Evolutionary conservation across 106 monocot genomes (phyloP), one percentile per base, ranked within the genome.

Genomic region (Cymbidium sinense): DNA sequence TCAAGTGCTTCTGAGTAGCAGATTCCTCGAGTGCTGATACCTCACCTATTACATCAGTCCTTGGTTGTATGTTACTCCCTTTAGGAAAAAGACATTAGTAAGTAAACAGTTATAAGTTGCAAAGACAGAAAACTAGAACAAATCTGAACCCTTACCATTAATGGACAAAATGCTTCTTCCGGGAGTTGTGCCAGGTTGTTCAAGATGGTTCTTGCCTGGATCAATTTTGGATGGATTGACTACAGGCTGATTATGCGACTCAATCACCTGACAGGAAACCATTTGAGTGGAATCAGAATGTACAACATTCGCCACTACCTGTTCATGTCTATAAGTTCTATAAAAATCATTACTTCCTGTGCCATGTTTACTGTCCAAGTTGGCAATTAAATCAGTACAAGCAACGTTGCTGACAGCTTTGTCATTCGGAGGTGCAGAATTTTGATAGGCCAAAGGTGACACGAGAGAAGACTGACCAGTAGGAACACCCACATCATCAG

Each of bases 141-240:
- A 41, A 67, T 67, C 13, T 13, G 27, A 34, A 29, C 33, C 18
- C 43, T 44, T 74, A 7, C 61, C 28, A 62, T 50, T 34, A 18
- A 17, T 28, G 64, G 78, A 50, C 47, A 23, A 15, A 58, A 35
- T 70, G 70, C 29, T 77, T 61, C 47, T 65, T 37, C 36, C 76
- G 61, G 72, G 29, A 72, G 55, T 31, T 77, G 77, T 37, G 25
- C 30, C 77, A 54, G 36, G 54, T 74, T 65, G 47, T 76, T 77
- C 75, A 50, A 34, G 67, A 34, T n/a, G 7, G 23, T 76, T 70
- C 37, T 76, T 81, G 19, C 52, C 18, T 4, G 47, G n/a, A 81
- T 81, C 81, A 33, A 35, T 7, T 52, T 82, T 52, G 54, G 30
- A 72, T 15, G 54, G 54, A 34, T 23, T 0, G 34, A 50, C n/a